A percentile compares a stretch with the other conserved stretches of the same genome.
Evolutionary conservation across 257 asterid genomes (phyloP).

Genomic region (Ajuga chamaepitys): DNA sequence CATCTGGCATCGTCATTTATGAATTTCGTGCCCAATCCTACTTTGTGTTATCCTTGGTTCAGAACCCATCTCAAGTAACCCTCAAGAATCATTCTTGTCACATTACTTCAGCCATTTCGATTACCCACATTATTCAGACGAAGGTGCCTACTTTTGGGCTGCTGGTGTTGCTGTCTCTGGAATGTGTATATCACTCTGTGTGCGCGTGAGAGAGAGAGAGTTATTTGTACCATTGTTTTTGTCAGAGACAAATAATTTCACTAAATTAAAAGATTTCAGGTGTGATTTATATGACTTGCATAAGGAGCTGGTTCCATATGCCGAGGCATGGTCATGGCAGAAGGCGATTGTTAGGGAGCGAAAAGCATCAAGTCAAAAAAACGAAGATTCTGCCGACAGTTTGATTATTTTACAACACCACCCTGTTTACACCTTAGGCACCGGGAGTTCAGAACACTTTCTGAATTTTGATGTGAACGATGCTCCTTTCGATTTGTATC

Average conservation of each 20-base stretch:
- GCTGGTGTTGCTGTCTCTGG: not conserved
- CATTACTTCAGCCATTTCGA: not conserved
- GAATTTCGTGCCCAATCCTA: too few relatives aligned
- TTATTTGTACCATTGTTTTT: not conserved
- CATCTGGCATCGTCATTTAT: too few relatives aligned
- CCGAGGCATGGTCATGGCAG: slow-evolving; percentile 88
- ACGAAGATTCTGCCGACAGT: slow-evolving; percentile 55
- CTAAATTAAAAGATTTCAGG: slow-evolving; percentile 4
- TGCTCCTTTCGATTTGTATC: slow-evolving; percentile 56
- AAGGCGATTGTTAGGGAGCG: slow-evolving; percentile 55
- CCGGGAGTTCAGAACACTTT: slow-evolving; percentile 62
- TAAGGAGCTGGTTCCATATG: slow-evolving; percentile 49
- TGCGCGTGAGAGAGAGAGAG: too few relatives aligned
- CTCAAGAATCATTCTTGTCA: not conserved
- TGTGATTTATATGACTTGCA: slow-evolving; percentile 33
- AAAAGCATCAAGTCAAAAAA: slow-evolving; percentile 24
- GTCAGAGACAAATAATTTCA: not conserved
- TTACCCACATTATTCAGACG: slow-evolving; percentile 13
- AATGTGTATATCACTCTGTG: too few relatives aligned
- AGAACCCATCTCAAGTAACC: too few relatives aligned
- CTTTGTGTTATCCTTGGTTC: too few relatives aligned
- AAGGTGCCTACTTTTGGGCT: slow-evolving; percentile 13
- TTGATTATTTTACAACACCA: slow-evolving; percentile 73
- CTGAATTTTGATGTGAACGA: slow-evolving; percentile 52
- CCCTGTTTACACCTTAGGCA: slow-evolving; percentile 87